These are phyloP conservation scores for Pestalotiopsis sp. DNA, from an alignment of 2,329 filamentous ascomycete genomes.

Conservation along the genomic window DNA sequence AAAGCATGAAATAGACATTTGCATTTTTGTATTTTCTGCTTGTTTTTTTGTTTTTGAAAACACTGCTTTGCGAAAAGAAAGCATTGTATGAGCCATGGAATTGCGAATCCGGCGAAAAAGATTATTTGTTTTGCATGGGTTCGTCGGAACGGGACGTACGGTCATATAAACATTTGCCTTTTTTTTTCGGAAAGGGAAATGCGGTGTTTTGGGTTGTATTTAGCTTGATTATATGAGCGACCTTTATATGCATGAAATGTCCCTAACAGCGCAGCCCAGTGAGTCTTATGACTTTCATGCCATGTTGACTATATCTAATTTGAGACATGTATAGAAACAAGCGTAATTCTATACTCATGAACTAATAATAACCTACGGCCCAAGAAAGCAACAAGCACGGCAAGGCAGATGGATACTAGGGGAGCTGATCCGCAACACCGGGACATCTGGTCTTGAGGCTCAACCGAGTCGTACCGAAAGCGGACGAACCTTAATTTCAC, in stretches of 20 bases:
- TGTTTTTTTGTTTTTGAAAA: neutral
- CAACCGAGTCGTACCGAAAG: neutral
- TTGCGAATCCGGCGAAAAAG: neutral
- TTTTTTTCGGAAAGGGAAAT: constrained; percentile 14
- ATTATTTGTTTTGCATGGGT: constrained; percentile 11
- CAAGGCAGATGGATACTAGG: neutral
- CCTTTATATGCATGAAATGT: neutral
- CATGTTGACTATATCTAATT: neutral
- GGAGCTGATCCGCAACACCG: neutral
- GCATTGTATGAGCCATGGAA: constrained; percentile 1
- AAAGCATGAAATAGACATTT: constrained; percentile 9
- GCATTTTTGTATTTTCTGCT: neutral
- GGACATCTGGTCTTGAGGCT: neutral
- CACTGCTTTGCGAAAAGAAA: neutral
- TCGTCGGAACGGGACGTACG: constrained; percentile 19
- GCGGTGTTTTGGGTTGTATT: constrained; percentile 24
- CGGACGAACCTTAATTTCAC: constrained; percentile 6
- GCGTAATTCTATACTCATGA: neutral
- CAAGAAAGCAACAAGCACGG: neutral
- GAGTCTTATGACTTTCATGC: neutral
- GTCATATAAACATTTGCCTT: neutral
- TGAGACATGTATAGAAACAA: neutral
- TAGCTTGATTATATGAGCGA: constrained; percentile 18
- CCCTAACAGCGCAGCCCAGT: neutral
- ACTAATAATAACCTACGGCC: neutral